Base-by-base conservation (phyloP, 2,329 filamentous ascomycete species). In the Aureobasidium zeae region DNA sequence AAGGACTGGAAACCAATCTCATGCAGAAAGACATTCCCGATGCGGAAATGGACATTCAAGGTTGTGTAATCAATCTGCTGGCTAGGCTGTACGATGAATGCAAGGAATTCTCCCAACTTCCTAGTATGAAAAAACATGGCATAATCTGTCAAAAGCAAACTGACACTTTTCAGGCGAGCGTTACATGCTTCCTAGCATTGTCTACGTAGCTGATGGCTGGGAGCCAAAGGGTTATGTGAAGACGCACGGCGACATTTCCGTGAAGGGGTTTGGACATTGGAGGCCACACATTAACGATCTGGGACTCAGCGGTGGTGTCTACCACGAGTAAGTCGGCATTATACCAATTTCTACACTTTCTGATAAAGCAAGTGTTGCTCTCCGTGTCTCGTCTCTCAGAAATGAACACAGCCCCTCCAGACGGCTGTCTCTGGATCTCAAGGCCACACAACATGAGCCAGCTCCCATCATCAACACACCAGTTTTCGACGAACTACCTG, bases 311-410 rank as follows among this genome's bases (percentile, higher is more conserved):
- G 12, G 26, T 26, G 30, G 39, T 4, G 11, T 13, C 12, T 11
- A 26, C 20, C 39, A 43, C n/a, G 39, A 43, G 39, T 43, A 43
- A 34, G 39, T 33, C 9, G 12, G 6, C 15, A 5, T 6, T 15
- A 13, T 12, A 22, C 3, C 3, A 12, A 11, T n/a, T 3, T 9
- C 4, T 4, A 22, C 9, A 5, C 29, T 25, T 9, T 9, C 26
- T 41, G 2, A 41, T 20, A 11, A 11, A 2, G 12, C 9, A 16
- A 41, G 37, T 17, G 25, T 41, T 31, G n/a, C 37, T 5, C 28
- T 41, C 10, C 37, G 37, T 3, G 20, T 41, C 13, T n/a, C 19
- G 2, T 19, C 20, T 21, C 37, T 41, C 13, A 41, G 24, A 15
- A 26, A 41, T 13, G 20, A 32, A 15, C 10, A 31, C 19, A 31